Conservation (phyloP, 441 rosid species). For the Populus hybrid region DNA sequence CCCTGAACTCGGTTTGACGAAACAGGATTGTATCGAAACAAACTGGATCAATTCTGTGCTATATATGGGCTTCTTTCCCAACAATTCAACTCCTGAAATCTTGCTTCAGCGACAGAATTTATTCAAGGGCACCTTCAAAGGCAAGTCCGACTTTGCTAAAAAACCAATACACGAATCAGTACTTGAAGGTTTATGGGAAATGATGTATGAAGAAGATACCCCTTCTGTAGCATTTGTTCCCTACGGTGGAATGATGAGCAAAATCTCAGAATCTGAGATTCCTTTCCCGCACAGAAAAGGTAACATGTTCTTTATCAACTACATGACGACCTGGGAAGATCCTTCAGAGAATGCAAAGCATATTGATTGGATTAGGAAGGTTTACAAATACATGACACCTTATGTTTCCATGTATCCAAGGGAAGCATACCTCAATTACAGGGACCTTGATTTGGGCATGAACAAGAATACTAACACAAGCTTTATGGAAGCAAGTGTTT, state of each 20-base stretch:
- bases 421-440: slow-evolving; percentile 51
- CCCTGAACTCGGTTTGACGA: slow-evolving; percentile 43
- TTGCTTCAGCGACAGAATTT: slow-evolving; percentile 51
- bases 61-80: slow-evolving; percentile 42
- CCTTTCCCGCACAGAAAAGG: slow-evolving; percentile 60
- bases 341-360: slow-evolving; percentile 21
- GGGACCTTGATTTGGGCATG: slow-evolving; percentile 61
- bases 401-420: slow-evolving; percentile 63
- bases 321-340: slow-evolving; percentile 42
- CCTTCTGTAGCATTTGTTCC: slow-evolving; percentile 45
- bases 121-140: slow-evolving; percentile 51
- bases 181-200: slow-evolving; percentile 46
- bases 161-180: slow-evolving; percentile 37
- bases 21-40: slow-evolving; percentile 39
- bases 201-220: slow-evolving; percentile 22
- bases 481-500: slow-evolving; percentile 24
- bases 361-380: slow-evolving; percentile 36
- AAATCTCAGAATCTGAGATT: slow-evolving; percentile 34
- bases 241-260: slow-evolving; percentile 63
- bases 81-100: slow-evolving; percentile 38
- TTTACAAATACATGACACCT: slow-evolving; percentile 49
- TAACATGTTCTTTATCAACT: slow-evolving; percentile 46
- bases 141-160: slow-evolving; percentile 58
- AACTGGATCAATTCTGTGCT: slow-evolving; percentile 39
- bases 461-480: slow-evolving; percentile 29